Base-by-base conservation (phyloP, 306 rosid genomes). In the Pterocarpus santalinus region DNA sequence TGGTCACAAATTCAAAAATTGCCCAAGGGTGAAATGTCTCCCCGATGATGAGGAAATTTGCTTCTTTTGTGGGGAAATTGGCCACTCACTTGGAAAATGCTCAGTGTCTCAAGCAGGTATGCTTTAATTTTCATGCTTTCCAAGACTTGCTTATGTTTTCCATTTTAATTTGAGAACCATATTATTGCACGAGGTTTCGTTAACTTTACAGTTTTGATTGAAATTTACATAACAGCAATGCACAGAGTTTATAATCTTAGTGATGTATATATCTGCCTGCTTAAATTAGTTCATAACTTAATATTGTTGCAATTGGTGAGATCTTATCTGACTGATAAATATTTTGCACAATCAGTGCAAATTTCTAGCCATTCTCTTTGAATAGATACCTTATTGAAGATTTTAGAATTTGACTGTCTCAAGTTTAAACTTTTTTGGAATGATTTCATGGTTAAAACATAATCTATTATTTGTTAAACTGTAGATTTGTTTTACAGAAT, bases 51-150 rank as follows among this genome's bases (percentile, higher is more conserved):
- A 47, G 65, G 91, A 86, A 69, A 4, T 93, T 43, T 95, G 99
- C 87, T 93, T 90, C 83, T 93, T 90, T 65, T 95, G 99, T 85
- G 90, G 91, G 46, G 82, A 86, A 81, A 56, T 69, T 2, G 97
- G 99, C 44, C 99, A 95, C 75, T 82, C 93, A 11, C 90, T 95
- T 57, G 87, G 85, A 47, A 84, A 47, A 5, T 95, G 99, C 67
- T 78, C 85, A 13, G 72, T 51, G 4, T 85, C 95, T 68, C 85
- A 61, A 80, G 91, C 92, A 46, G 98, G 98, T 93, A 75, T 82
- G 5, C 69, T 51, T 64, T 47, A 60, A 5, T 57, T 75, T 71
- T 67, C 38, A 17, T 73, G 53, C 12, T 71, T 73, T 33, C 32
- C 30, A 3, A 36, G 34, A 22, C 32, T 15, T 17, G 0, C 75